Evolutionary conservation across 768 basidiomycete species (phyloP), one percentile per base, ranked within the genome.

Genomic region (Fistulinella prunicolor): DNA sequence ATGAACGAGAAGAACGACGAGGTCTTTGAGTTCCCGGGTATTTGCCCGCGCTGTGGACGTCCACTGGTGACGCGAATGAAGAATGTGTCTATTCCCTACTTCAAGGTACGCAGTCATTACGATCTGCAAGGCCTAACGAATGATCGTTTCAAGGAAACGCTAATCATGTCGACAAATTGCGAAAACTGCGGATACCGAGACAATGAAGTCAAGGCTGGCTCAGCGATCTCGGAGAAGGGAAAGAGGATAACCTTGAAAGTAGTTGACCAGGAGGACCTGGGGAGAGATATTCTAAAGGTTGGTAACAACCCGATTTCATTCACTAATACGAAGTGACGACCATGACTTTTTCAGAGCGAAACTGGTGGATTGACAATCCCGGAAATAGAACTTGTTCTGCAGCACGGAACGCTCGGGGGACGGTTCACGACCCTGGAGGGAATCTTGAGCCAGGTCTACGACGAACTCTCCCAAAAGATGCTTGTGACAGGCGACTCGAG

Each of bases 161-260:
- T 98, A 45, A 95, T 98, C 70, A 97, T 97, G 94, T 95, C 95
- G 20, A 94, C 94, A 6, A 97, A 96, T 65, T 98, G 96, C 65
- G 91, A 94, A 49, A 69, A 72, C 43, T 99, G 96, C 67, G 96
- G 96, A 1, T 99, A 98, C 68, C 79, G 91, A 48, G 96, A 99
- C 69, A 98, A 94, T 60, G 96, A 99, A 70, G 88, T 99, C 61
- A 99, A 99, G 67, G 89, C 92, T 6, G 92, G 95, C 19, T 72
- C 84, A 2, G 94, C 94, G 1, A 90, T 97, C 48, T 90, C 95
- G 3, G 80, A 79, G 4, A 75, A 87, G 60, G 96, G 95, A 16
- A 94, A 89, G 67, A 80, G 76, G 48, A 92, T 97, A 54, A 90
- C 78, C 0, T 75, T 99, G 46, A 91, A 86, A 65, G 93, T 96